These are phyloP conservation scores for Datisca glomerata DNA, from an alignment of 306 rosid genomes.

Conservation along the genomic window DNA sequence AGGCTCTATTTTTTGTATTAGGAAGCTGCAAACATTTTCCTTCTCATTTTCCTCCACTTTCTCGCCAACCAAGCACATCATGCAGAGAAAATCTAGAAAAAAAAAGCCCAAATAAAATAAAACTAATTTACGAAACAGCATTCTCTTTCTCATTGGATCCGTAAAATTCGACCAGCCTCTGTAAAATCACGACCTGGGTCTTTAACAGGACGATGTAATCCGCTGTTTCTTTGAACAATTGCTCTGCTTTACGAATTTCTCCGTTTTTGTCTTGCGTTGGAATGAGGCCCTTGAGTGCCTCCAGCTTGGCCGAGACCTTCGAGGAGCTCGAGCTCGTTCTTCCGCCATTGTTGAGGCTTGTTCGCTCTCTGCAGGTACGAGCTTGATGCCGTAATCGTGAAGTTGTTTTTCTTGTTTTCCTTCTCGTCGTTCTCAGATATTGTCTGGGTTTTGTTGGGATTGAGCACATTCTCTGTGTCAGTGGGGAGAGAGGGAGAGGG, in stretches of 20 bases:
- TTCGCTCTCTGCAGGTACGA: constrained; percentile 16
- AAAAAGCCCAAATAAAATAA: constrained; percentile 9
- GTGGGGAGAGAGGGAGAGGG: constrained; percentile 3
- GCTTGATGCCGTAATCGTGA: constrained; percentile 13
- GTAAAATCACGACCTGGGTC: constrained; percentile 58
- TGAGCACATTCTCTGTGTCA: constrained; percentile 32
- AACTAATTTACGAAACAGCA: constrained; percentile 18
- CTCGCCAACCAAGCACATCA: constrained; percentile 30
- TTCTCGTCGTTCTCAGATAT: constrained; percentile 24
- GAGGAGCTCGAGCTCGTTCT: constrained; percentile 18
- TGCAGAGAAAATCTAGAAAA: constrained; percentile 23
- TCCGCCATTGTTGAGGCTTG: constrained; percentile 25
- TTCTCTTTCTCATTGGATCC: constrained; percentile 36
- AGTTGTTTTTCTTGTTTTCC: constrained; percentile 7
- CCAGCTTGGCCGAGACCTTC: constrained; percentile 45
- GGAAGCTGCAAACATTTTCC: constrained; percentile 17
- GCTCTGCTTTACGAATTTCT: constrained; percentile 36
- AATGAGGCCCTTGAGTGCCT: constrained; percentile 53
- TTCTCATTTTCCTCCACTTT: constrained; percentile 17
- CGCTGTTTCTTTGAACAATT: constrained; percentile 68
- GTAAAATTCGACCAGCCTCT: constrained; percentile 57
- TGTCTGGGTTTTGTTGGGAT: constrained; percentile 29
- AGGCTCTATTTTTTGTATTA: neutral
- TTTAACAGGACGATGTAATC: constrained; percentile 62
- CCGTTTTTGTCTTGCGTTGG: constrained; percentile 19